A percentile compares a stretch with the other conserved stretches of the same genome.
Evolutionary conservation across 768 basidiomycete species (phyloP).

Genomic region (Mycena amicta): DNA sequence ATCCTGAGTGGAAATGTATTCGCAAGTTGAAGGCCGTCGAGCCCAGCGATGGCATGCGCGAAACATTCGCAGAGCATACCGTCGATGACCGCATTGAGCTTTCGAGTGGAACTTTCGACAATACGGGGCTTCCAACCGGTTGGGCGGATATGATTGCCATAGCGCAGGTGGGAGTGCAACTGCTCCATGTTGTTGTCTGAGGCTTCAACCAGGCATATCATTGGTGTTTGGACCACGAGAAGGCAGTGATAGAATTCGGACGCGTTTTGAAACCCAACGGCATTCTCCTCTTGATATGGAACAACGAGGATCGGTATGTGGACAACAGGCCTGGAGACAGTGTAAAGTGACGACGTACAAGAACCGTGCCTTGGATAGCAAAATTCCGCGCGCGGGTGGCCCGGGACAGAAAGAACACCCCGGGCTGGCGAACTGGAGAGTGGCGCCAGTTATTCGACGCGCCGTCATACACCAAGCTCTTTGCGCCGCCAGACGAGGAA

Average conservation of each 20-base stretch:
- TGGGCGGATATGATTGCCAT: constrained; percentile 57
- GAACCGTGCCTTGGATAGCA: constrained; percentile 45
- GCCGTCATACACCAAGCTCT: constrained; percentile 45
- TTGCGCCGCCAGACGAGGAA: constrained; percentile 46
- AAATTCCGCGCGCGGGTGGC: constrained; percentile 54
- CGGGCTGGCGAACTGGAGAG: constrained; percentile 57
- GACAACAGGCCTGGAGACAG: not conserved
- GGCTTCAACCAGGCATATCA: constrained; percentile 61
- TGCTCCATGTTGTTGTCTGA: not conserved
- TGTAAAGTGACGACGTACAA: constrained; percentile 32
- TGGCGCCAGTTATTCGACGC: constrained; percentile 59
- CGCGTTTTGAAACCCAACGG: constrained; percentile 60
- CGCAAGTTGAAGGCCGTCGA: constrained; percentile 54
- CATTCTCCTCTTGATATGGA: constrained; percentile 63
- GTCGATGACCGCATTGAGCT: constrained; percentile 38
- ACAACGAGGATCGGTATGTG: constrained; percentile 35
- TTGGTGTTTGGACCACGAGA: constrained; percentile 62
- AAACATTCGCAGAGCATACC: constrained; percentile 47
- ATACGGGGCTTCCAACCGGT: constrained; percentile 41
- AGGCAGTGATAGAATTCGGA: constrained; percentile 58
- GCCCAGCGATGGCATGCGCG: constrained; percentile 68
- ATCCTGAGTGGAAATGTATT: constrained; percentile 41
- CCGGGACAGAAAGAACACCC: constrained; percentile 50
- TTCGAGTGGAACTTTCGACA: constrained; percentile 52
- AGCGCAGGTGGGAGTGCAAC: constrained; percentile 41